Percentiles rank a stretch among this genome's conserved stretches.
These are phyloP conservation scores for Rhodamnia rubescens DNA, from an alignment of 345 rosid species.

Conservation along the genomic window DNA sequence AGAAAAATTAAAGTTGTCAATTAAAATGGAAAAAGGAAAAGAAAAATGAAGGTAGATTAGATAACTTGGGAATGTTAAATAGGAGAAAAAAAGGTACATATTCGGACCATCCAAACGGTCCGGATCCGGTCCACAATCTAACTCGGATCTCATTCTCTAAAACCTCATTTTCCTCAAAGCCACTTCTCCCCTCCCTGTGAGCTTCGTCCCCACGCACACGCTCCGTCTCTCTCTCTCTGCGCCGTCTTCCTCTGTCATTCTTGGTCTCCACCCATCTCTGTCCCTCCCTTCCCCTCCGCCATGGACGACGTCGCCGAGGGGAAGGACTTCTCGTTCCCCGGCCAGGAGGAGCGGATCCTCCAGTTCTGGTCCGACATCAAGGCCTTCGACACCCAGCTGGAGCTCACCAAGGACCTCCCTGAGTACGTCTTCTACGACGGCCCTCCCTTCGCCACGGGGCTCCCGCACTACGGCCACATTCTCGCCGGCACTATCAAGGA, in stretches of 20 bases:
- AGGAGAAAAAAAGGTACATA: background rate
- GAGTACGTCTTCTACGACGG: conserved; percentile 95
- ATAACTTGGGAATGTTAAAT: no score
- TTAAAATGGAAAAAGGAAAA: background rate
- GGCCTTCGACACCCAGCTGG: conserved; percentile 76
- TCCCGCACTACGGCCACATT: conserved; percentile 96
- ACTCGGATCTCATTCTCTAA: background rate
- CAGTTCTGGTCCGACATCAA: conserved; percentile 52
- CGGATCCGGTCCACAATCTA: background rate
- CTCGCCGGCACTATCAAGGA: conserved; percentile 98
- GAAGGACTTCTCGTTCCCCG: conserved; percentile 76
- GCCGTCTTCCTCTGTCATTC: background rate
- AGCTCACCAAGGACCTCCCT: conserved; percentile 43
- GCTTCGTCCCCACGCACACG: background rate
- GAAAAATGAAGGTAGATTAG: background rate
- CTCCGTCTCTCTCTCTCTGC: background rate
- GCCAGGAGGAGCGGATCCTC: conserved; percentile 54
- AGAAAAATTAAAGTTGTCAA: background rate
- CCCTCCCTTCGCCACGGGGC: conserved; percentile 97
- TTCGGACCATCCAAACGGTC: background rate
- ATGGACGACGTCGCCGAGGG: conserved; percentile 98
- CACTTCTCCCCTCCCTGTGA: background rate
- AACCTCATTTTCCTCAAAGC: background rate
- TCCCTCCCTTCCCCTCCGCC: background rate
- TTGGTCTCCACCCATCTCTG: background rate